A percentile compares a stretch with the other conserved stretches of the same genome.
phyloP scores from a whole-genome alignment of 2,329 filamentous ascomycete species.

The Basipetospora chlamydospora region DNA sequence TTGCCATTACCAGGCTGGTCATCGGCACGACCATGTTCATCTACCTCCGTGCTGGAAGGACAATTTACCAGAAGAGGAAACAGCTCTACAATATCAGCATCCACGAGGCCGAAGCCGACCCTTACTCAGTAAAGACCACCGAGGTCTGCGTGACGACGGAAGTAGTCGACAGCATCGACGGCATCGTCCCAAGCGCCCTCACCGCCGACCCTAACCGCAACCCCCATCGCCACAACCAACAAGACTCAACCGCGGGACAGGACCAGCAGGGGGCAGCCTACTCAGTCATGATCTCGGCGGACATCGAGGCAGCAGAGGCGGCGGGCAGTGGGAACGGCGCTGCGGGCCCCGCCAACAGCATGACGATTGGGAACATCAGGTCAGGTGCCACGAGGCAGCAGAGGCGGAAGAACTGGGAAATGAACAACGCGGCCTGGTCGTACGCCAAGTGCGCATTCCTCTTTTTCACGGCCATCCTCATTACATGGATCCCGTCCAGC shows the following conservation, averaged over 20 bases:
- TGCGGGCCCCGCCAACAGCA: slow-evolving; percentile 5
- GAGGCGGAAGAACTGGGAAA: slow-evolving; percentile 22
- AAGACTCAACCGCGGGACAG: slow-evolving; percentile 7
- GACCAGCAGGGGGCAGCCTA: too few relatives aligned
- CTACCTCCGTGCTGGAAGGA: slow-evolving; percentile 35
- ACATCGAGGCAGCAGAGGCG: background rate
- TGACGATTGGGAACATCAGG: slow-evolving; percentile 9
- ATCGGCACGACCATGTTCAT: slow-evolving; percentile 10
- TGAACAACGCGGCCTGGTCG: slow-evolving; percentile 44
- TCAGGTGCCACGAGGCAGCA: slow-evolving; percentile 8
- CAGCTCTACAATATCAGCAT: slow-evolving; percentile 33
- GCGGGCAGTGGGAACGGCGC: background rate
- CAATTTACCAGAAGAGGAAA: slow-evolving; percentile 47
- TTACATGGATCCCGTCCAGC: slow-evolving; percentile 59
- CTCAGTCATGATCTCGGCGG: slow-evolving; percentile 35
- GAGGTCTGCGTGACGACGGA: slow-evolving; percentile 40
- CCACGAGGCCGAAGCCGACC: slow-evolving; percentile 24
- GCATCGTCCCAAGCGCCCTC: background rate
- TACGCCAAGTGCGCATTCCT: slow-evolving; percentile 51
- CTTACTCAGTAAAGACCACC: slow-evolving; percentile 32
- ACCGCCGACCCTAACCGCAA: slow-evolving; percentile 6
- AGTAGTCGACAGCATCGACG: slow-evolving; percentile 8
- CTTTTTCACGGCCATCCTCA: slow-evolving; percentile 49
- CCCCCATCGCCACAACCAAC: slow-evolving; percentile 5
- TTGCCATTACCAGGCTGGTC: slow-evolving; percentile 7